Percentiles rank a stretch among this genome's conserved stretches.
Evolutionary conservation across 345 rosid genomes (phyloP).

Genomic region (Syzygium oleosum): DNA sequence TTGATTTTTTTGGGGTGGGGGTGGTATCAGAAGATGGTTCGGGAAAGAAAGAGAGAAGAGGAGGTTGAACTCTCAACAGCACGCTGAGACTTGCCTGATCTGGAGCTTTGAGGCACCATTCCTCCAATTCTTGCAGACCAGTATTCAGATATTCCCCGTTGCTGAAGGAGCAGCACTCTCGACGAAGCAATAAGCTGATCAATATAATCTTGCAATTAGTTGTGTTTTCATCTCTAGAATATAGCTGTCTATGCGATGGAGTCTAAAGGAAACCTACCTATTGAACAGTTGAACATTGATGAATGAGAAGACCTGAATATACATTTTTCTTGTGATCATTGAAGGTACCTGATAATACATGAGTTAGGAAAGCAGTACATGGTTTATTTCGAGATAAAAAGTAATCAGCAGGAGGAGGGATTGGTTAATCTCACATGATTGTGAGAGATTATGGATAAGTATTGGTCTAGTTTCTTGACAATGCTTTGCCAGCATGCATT

Average conservation of each 20-base stretch:
- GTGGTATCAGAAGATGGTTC: neutral
- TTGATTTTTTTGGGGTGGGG: neutral
- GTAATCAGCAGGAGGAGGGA: neutral
- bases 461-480: slow-evolving; percentile 67
- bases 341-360: slow-evolving; percentile 46
- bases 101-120: slow-evolving; percentile 75
- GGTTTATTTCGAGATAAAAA: slow-evolving; percentile 5
- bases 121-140: slow-evolving; percentile 88
- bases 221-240: neutral
- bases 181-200: slow-evolving; percentile 92
- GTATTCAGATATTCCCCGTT: slow-evolving; percentile 95
- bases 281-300: slow-evolving; percentile 94
- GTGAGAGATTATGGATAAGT: slow-evolving; percentile 25
- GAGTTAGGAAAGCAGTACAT: slow-evolving; percentile 58
- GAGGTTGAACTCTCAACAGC: neutral
- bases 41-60: neutral
- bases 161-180: slow-evolving; percentile 98
- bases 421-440: slow-evolving; percentile 51
- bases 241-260: neutral
- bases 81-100: slow-evolving; percentile 42
- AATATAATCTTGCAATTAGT: slow-evolving; percentile 1
- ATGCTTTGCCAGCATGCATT: slow-evolving; percentile 98
- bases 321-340: slow-evolving; percentile 45
- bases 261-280: slow-evolving; percentile 35
- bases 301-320: slow-evolving; percentile 92